Evolutionary conservation across 2,329 filamentous ascomycete genomes (phyloP).

Genomic region (Talaromyces piceae): DNA sequence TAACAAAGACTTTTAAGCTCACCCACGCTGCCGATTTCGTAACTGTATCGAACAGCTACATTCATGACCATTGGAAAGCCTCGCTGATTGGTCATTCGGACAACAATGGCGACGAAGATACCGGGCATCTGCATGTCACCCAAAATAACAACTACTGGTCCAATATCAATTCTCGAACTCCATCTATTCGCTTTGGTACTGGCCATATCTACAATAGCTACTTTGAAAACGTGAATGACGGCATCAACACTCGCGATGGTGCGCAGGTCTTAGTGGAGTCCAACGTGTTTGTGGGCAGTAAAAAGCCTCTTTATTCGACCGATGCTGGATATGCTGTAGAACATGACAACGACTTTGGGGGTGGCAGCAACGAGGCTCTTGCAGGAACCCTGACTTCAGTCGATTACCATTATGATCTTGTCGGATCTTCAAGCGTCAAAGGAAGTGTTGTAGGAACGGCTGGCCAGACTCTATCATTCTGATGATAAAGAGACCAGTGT

Average conservation of each 20-base stretch:
- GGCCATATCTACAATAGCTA: not conserved
- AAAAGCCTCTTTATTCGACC: not conserved
- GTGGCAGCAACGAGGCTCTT: not conserved
- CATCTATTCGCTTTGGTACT: not conserved
- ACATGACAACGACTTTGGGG: not conserved
- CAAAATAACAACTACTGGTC: not conserved
- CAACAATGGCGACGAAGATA: not conserved
- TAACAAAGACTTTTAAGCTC: constrained; percentile 20
- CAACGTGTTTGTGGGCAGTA: not conserved
- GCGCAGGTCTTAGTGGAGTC: not conserved
- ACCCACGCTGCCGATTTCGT: constrained; percentile 56
- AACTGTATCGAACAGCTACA: constrained; percentile 44
- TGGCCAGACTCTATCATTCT: not conserved
- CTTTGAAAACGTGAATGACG: not conserved
- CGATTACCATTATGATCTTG: not conserved
- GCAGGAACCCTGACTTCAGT: not conserved
- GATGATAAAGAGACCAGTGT: not conserved
- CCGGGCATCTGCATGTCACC: not conserved
- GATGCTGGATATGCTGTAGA: not conserved
- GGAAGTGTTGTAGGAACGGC: not conserved
- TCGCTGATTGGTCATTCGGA: constrained; percentile 38
- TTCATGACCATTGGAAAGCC: constrained; percentile 58
- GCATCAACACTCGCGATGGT: not conserved
- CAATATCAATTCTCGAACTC: not conserved
- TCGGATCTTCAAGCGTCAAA: not conserved